Evolutionary conservation across 169 alveolate species (phyloP), one percentile per base, ranked within the genome.

Genomic region (Eimeria tenella): DNA sequence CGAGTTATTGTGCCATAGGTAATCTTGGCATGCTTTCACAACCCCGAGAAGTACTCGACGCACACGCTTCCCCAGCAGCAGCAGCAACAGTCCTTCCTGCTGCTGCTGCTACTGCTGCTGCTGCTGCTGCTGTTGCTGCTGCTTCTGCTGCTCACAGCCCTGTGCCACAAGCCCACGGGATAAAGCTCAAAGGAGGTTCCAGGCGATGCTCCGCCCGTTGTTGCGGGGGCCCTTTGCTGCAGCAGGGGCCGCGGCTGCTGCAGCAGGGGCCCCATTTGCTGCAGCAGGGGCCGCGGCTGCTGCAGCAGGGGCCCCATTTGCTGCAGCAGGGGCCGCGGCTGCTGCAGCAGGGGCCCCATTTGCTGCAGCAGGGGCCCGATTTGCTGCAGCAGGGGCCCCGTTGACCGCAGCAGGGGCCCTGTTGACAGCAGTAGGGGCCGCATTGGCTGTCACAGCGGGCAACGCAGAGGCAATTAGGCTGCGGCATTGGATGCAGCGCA

Each of bases 131-230:
- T 6, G 75, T n/a, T 65, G 75, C 75, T n/a, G 75, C 25, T n/a
- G 75, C 75, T 17, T 7, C 75, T 65, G 75, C 25, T 65, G 42
- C 49, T 65, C 15, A 7, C 10, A 15, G 49, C 25, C 75, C 75
- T 11, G 19, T 15, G 25, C 19, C 75, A 58, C 65, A 56, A 7
- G 11, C 65, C 65, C 11, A 56, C 7, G 65, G 65, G 65, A 11
- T 58, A 58, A 13, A 58, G 42, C 75, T n/a, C 25, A 7, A 10
- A 15, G 19, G 75, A 6, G 19, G 9, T 8, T 11, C 25, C 75
- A 65, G 75, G 17, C 19, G 75, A 65, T 65, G 75, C 75, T 65
- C 10, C 75, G 49, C 19, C 42, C 25, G 75, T 65, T 65, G 75
- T n/a, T 65, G 75, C 17, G 75, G 75, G 25, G 19, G 25, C 49